Conservation (phyloP, 2,329 filamentous ascomycete genomes). For the Penicillium sp. region DNA sequence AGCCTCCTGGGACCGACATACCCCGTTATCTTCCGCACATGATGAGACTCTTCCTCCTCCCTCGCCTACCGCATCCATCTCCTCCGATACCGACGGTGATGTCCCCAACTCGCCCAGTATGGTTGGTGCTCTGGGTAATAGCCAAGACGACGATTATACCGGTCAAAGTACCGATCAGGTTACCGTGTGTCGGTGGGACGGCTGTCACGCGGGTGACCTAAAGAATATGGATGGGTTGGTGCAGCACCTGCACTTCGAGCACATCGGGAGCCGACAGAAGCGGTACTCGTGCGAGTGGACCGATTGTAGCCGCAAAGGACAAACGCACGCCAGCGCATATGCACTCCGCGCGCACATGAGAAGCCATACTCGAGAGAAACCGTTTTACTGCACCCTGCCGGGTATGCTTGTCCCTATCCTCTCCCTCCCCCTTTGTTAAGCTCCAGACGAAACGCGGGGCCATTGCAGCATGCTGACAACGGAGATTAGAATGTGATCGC, state of each 20-base stretch:
- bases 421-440: background rate
- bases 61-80: conserved; percentile 71
- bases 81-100: conserved; percentile 87
- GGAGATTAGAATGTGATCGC: conserved; percentile 80
- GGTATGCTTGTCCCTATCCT: conserved; percentile 58
- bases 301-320: conserved; percentile 84
- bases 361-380: conserved; percentile 96
- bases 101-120: conserved; percentile 72
- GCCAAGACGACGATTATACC: conserved; percentile 65
- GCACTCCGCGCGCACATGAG: conserved; percentile 96
- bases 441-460: too few relatives aligned
- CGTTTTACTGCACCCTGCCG: conserved; percentile 93
- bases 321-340: conserved; percentile 93
- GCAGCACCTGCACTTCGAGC: conserved; percentile 85
- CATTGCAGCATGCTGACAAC: conserved; percentile 6
- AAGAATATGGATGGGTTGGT: conserved; percentile 82
- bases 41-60: conserved; percentile 44
- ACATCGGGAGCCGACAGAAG: conserved; percentile 91
- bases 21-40: conserved; percentile 51
- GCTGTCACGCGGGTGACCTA: conserved; percentile 71
- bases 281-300: conserved; percentile 99
- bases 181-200: conserved; percentile 77
- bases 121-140: conserved; percentile 44
- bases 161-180: conserved; percentile 75
- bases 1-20: conserved; percentile 54